Conservation (phyloP, 2,329 filamentous ascomycete genomes). For the Cercospora citrullina region DNA sequence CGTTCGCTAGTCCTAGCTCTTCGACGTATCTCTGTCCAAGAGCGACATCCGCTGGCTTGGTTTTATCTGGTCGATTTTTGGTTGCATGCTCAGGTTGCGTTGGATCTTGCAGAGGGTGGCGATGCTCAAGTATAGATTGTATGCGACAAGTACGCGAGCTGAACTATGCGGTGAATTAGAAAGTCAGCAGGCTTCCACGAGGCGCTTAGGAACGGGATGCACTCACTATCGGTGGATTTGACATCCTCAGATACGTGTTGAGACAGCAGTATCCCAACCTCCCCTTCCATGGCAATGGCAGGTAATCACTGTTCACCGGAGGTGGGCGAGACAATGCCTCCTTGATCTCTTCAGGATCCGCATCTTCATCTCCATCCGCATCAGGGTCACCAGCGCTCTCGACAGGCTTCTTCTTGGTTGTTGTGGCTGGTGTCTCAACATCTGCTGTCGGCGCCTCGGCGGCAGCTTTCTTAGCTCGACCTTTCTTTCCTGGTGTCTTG, state of each 20-base stretch:
- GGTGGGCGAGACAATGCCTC: constrained; percentile 65
- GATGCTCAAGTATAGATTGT: constrained; percentile 83
- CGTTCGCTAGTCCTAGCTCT: constrained; percentile 75
- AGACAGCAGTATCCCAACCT: constrained; percentile 88
- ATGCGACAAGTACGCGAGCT: constrained; percentile 90
- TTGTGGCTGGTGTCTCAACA: constrained; percentile 26
- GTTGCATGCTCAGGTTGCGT: constrained; percentile 74
- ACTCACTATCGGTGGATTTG: constrained; percentile 68
- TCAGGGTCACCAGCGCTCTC: constrained; percentile 50
- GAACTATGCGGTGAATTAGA: constrained; percentile 50
- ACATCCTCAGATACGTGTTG: constrained; percentile 83
- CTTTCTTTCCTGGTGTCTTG: constrained; percentile 24
- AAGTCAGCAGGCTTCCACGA: neutral
- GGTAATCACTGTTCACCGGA: constrained; percentile 75
- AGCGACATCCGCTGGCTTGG: constrained; percentile 63
- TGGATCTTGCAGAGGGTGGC: constrained; percentile 75
- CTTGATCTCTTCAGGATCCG: constrained; percentile 59
- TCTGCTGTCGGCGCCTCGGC: constrained; percentile 17
- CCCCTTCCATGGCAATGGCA: constrained; percentile 89
- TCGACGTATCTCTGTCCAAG: constrained; percentile 74
- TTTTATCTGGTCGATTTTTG: constrained; percentile 82
- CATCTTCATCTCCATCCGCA: constrained; percentile 53
- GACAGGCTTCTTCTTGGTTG: constrained; percentile 30
- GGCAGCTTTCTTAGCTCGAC: constrained; percentile 22
- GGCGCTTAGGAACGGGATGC: neutral